Conservation (phyloP, 257 asterid species). For the Petunia secreta region DNA sequence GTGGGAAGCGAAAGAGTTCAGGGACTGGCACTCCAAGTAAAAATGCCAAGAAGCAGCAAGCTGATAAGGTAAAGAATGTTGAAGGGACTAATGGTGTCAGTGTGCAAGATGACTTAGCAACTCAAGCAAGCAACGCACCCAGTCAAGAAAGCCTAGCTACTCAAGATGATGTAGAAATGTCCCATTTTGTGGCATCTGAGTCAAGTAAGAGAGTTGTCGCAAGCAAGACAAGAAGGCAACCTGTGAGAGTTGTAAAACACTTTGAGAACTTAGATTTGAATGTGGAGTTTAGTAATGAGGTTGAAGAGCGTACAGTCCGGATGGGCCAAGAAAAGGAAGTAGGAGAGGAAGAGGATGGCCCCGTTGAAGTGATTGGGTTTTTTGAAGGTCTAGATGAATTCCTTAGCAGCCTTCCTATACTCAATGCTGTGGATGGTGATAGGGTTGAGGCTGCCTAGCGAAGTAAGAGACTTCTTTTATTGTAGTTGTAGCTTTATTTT, state of each 20-base stretch:
- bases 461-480: slow-evolving; percentile 37
- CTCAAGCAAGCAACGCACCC: slow-evolving; percentile 13
- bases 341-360: slow-evolving; percentile 74
- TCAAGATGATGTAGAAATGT: slow-evolving; percentile 48
- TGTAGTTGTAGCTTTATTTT: slow-evolving; percentile 53
- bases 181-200: slow-evolving; percentile 44
- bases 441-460: slow-evolving; percentile 80
- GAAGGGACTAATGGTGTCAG: slow-evolving; percentile 28
- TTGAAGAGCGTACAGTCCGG: slow-evolving; percentile 71
- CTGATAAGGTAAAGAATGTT: slow-evolving; percentile 52
- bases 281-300: slow-evolving; percentile 87
- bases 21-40: slow-evolving; percentile 36
- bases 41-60: slow-evolving; percentile 51
- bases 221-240: slow-evolving; percentile 59
- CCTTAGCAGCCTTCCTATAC: slow-evolving; percentile 86
- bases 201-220: slow-evolving; percentile 48
- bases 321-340: slow-evolving; percentile 55
- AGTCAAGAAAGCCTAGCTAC: slow-evolving; percentile 42
- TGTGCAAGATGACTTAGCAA: slow-evolving; percentile 42
- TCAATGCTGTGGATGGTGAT: slow-evolving; percentile 74
- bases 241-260: slow-evolving; percentile 66
- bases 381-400: slow-evolving; percentile 98
- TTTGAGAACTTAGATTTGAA: slow-evolving; percentile 83
- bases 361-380: slow-evolving; percentile 82
- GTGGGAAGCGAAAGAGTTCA: slow-evolving; percentile 27